A percentile compares a stretch with the other conserved stretches of the same genome.
These are phyloP conservation scores for Coelastrella sp. DNA, from an alignment of 139 green algal species.

Conservation along the genomic window DNA sequence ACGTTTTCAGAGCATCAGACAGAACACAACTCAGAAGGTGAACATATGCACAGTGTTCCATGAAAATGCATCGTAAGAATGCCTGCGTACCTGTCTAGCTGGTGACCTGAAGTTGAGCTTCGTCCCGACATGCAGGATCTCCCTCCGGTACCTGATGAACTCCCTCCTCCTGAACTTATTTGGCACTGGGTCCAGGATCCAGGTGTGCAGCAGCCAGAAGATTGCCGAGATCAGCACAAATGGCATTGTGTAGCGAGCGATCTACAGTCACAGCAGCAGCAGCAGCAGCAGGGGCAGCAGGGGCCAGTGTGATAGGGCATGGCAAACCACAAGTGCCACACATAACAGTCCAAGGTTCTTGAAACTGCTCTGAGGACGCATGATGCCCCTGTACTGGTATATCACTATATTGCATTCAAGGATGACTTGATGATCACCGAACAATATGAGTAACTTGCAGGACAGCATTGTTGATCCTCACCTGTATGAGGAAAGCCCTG, in stretches of 20 bases:
- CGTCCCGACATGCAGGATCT: slow-evolving; percentile 67
- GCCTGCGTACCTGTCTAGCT: slow-evolving; percentile 53
- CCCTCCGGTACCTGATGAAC: slow-evolving; percentile 62
- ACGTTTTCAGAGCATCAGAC: too few species aligned
- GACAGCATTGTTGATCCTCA: background rate
- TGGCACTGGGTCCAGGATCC: slow-evolving; percentile 68
- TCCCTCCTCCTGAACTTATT: slow-evolving; percentile 63
- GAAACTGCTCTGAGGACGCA: too few species aligned
- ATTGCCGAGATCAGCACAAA: slow-evolving; percentile 65
- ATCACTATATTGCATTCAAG: too few species aligned
- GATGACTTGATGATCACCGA: too few species aligned
- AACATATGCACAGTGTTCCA: too few species aligned
- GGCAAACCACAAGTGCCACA: too few species aligned
- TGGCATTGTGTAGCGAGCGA: slow-evolving; percentile 62
- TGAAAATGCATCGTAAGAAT: background rate
- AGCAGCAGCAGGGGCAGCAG: background rate
- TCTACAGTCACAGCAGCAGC: slow-evolving; percentile 4
- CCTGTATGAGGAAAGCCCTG: slow-evolving; percentile 57
- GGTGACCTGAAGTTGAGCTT: slow-evolving; percentile 74
- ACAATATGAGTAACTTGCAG: too few species aligned
- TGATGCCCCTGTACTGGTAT: too few species aligned
- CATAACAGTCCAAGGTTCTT: too few species aligned
- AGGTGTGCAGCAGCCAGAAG: slow-evolving; percentile 75
- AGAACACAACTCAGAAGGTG: too few species aligned
- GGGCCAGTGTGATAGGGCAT: too few species aligned